Base-by-base conservation (phyloP, 331 rosid genomes). In the Cydonia oblonga region DNA sequence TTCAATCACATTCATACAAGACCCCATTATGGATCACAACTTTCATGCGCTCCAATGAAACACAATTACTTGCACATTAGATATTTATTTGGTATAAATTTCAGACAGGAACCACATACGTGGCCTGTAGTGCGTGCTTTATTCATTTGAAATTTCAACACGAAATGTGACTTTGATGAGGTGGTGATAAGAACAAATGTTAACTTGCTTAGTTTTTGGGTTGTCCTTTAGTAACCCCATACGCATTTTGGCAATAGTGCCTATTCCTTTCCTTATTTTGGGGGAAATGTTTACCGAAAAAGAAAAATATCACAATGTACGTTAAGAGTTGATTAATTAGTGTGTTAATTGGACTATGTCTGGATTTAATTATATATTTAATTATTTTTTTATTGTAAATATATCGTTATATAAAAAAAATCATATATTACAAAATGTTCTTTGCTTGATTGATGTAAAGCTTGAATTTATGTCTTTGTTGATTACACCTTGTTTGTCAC, bases 181-280 rank as follows among this genome's bases (percentile, higher is more conserved):
- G 5, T 23, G 25, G 20, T 70, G 74, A 70, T 70, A 70, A 70
- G 66, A 70, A 33, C 75, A 68, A 9, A 56, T 33, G 51, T 33
- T 22, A 23, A 56, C 14, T 1, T 16, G 3, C 32, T 8, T 20
- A 6, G 2, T 49, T 11, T 28, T 6, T 67, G 29, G 23, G 11
- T 28, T 67, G 71, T 67, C 15, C 18, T 67, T 5, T 46, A 6
- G 32, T 23, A 13, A 11, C 23, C 54, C 69, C 70, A 7, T 42
- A 66, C 57, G 70, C 54, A 6, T 23, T 7, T 4, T 9, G 16
- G 15, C 46, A 40, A 40, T 15, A 33, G 23, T 23, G n/a, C 9
- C 33, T 67, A 44, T 13, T 44, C 71, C 1, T 32, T 13, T 44
- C 71, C 1, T 32, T 6, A 64, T 20, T 64, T 64, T 1, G 5